Evolutionary conservation across 2,329 filamentous ascomycete species (phyloP), one percentile per base, ranked within the genome.

Genomic region (Elsinoe fawcettii): DNA sequence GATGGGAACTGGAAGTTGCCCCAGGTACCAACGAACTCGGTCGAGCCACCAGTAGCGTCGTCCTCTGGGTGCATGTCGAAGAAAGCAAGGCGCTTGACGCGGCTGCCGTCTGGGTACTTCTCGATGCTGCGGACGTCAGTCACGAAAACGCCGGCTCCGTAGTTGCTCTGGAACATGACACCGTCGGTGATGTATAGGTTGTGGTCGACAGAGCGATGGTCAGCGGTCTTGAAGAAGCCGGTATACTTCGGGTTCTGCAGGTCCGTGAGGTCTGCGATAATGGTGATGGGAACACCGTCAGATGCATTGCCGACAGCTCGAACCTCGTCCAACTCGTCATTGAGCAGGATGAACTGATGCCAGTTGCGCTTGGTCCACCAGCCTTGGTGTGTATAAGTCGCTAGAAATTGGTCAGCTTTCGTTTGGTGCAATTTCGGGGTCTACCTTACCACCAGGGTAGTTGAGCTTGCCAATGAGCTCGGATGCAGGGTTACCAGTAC

Each of bases 261-360:
- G 51, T 70, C 66, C 2, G 67, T 63, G 58, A 80, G 75, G 65
- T 79, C 75, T 66, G 75, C 77, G 63, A 80, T 78, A 63, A 77
- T 80, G 4, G 59, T 63, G 3, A 76, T 74, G 2, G 78, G 75
- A 59, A 67, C 73, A 1, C 74, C 72, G 47, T 77, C 71, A 0
- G 66, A 66, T 0, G 70, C 75, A 0, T 71, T 70, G 5, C 72
- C 75, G 0, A 69, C 66, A 2, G 64, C 65, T 5, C 75, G 64
- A 3, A 62, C 58, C 69, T 82, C 79, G 58, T 82, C 79, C 7
- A 76, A 70, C 65, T 81, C 79, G 60, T 81, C 78, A 60, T 81
- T 78, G 3, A 80, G 64, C 11, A 80, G 70, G 6, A 81, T 71
- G 63, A 72, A 79, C 46, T 74, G 63, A 61, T 73, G 72, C 64